A percentile compares a stretch with the other conserved stretches of the same genome.
These are phyloP conservation scores for Penicillium sp. DNA, from an alignment of 2,329 filamentous ascomycete genomes.

Conservation along the genomic window DNA sequence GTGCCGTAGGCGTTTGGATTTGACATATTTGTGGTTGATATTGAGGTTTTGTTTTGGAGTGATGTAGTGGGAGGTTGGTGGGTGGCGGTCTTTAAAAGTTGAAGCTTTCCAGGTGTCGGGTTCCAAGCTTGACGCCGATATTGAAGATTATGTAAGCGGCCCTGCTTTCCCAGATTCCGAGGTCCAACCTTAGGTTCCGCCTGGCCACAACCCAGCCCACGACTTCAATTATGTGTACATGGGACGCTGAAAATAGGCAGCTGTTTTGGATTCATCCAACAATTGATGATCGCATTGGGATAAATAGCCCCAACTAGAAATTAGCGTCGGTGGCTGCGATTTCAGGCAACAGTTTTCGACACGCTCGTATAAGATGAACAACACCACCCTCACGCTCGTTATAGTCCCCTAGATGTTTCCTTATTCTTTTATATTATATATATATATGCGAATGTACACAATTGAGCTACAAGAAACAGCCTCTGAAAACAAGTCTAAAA, in stretches of 20 bases:
- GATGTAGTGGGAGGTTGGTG: not conserved
- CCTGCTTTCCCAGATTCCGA: too few species aligned
- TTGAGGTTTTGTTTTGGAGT: not conserved
- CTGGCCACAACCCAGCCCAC: not conserved
- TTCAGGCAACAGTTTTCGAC: slow-evolving; percentile 14
- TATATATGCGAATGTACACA: too few species aligned
- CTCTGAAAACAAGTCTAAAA: not conserved
- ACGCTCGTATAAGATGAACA: slow-evolving; percentile 1
- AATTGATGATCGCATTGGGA: not conserved
- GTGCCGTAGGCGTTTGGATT: slow-evolving; percentile 45
- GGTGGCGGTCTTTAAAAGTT: slow-evolving; percentile 8
- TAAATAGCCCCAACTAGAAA: not conserved
- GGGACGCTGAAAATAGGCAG: not conserved
- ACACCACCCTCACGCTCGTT: not conserved
- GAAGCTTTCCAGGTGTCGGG: not conserved
- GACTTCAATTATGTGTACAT: not conserved
- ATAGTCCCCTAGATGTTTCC: too few species aligned
- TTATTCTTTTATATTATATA: too few species aligned
- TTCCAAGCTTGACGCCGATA: not conserved
- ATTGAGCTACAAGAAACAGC: not conserved
- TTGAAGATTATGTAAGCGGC: not conserved
- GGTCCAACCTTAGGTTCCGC: too few species aligned
- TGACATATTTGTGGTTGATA: slow-evolving; percentile 26
- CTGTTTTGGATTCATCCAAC: not conserved
- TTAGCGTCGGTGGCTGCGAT: not conserved